Percentiles rank a stretch among this genome's conserved stretches.
Evolutionary conservation across 2,329 filamentous ascomycete genomes (phyloP).

Genomic region (Cercospora zeae-maydis): DNA sequence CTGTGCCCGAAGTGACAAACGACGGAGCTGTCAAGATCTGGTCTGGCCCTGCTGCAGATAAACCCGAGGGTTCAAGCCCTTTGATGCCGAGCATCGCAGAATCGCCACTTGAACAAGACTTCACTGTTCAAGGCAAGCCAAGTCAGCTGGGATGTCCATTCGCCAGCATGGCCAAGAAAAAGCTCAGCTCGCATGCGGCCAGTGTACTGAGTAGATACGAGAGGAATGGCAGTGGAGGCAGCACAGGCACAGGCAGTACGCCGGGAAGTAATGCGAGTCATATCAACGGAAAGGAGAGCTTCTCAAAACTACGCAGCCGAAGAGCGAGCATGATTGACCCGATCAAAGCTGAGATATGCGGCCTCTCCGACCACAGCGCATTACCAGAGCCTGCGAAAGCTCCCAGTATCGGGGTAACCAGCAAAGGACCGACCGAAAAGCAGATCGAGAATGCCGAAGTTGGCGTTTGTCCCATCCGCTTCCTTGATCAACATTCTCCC

Average conservation of each 20-base stretch:
- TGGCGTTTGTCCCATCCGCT: conserved; percentile 87
- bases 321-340: conserved; percentile 34
- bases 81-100: conserved; percentile 40
- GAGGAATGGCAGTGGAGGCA: conserved; percentile 19
- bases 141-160: conserved; percentile 81
- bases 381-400: conserved; percentile 14
- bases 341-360: conserved; percentile 39
- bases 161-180: conserved; percentile 49
- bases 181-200: conserved; percentile 38
- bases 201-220: conserved; percentile 42
- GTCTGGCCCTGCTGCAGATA: conserved; percentile 38
- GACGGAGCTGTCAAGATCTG: conserved; percentile 33
- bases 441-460: conserved; percentile 30
- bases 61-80: conserved; percentile 37
- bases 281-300: conserved; percentile 44
- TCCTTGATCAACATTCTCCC: conserved; percentile 84
- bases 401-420: conserved; percentile 8
- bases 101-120: conserved; percentile 72
- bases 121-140: conserved; percentile 79
- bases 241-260: conserved; percentile 26
- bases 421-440: conserved; percentile 14
- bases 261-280: conserved; percentile 29
- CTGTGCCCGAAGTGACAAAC: conserved; percentile 14
- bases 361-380: conserved; percentile 30
- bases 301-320: conserved; percentile 34